A percentile compares a stretch with the other conserved stretches of the same genome.
phyloP scores from a whole-genome alignment of 805 yeast genomes.

The Candida broadrunensis region DNA sequence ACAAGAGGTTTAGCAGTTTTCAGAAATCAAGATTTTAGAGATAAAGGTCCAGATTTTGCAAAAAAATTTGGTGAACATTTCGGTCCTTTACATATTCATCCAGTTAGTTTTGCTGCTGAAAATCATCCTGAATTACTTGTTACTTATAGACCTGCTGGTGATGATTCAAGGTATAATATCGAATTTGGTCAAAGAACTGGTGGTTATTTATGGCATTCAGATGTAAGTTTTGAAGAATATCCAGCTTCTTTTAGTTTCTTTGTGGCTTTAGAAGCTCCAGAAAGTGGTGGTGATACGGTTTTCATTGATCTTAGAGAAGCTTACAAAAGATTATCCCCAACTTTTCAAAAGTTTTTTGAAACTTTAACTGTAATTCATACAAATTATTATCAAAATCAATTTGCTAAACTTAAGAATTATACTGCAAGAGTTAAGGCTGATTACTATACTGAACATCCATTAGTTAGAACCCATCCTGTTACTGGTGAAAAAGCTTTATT shows the following conservation, averaged over 20 bases:
- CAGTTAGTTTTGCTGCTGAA: slow-evolving; percentile 17
- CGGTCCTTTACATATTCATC: slow-evolving; percentile 27
- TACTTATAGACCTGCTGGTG: slow-evolving; percentile 21
- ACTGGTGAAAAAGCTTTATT: slow-evolving; percentile 22
- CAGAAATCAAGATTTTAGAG: slow-evolving; percentile 23
- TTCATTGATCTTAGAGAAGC: slow-evolving; percentile 24
- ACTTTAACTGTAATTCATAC: slow-evolving; percentile 20
- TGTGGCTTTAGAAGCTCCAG: slow-evolving; percentile 23
- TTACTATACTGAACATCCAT: slow-evolving; percentile 22
- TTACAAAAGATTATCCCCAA: slow-evolving; percentile 20
- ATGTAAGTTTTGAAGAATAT: slow-evolving; percentile 20
- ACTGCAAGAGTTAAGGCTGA: slow-evolving; percentile 16
- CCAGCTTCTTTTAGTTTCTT: slow-evolving; percentile 23
- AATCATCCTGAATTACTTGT: slow-evolving; percentile 20
- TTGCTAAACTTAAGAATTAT: slow-evolving; percentile 11
- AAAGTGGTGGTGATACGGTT: slow-evolving; percentile 25
- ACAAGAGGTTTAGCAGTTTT: slow-evolving; percentile 24
- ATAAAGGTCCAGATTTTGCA: slow-evolving; percentile 20
- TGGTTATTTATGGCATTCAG: slow-evolving; percentile 20
- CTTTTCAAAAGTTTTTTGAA: slow-evolving; percentile 18
- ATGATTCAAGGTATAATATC: slow-evolving; percentile 11
- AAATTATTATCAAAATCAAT: slow-evolving; percentile 18
- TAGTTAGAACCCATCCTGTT: slow-evolving; percentile 27
- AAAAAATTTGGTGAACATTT: slow-evolving; percentile 19
- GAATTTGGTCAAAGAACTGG: slow-evolving; percentile 12